These are phyloP conservation scores for Serpula lacrymans DNA, from an alignment of 768 basidiomycete genomes.

Conservation along the genomic window DNA sequence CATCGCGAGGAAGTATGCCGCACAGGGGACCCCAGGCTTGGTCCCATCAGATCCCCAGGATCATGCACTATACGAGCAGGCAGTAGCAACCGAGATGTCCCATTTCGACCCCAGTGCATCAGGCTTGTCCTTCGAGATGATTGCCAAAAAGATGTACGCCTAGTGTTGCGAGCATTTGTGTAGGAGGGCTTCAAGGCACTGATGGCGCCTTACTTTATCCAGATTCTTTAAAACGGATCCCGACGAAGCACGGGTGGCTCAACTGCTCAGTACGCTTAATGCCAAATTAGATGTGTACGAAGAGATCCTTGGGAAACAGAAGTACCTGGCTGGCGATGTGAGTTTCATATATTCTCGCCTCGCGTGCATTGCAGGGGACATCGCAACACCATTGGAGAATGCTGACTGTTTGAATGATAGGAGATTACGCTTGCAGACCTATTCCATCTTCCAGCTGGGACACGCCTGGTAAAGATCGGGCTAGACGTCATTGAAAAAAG, in stretches of 20 bases:
- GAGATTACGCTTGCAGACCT: constrained; percentile 47
- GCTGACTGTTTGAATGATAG: not conserved
- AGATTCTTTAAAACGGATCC: constrained; percentile 15
- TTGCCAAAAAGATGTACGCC: constrained; percentile 51
- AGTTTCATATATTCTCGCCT: constrained; percentile 15
- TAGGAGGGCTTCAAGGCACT: not conserved
- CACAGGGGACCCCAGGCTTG: constrained; percentile 42
- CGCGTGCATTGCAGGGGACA: not conserved
- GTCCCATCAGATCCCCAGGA: constrained; percentile 39
- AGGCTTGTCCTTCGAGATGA: constrained; percentile 41
- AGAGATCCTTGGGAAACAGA: constrained; percentile 46
- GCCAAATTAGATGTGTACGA: constrained; percentile 51
- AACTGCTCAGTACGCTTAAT: constrained; percentile 22
- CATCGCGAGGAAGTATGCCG: constrained; percentile 46
- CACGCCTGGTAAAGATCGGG: too few species aligned
- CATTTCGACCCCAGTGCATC: constrained; percentile 52
- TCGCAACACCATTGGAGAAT: not conserved
- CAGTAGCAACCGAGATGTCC: constrained; percentile 24
- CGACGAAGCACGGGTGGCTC: constrained; percentile 22
- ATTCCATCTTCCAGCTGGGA: constrained; percentile 41
- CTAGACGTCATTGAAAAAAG: constrained; percentile 18
- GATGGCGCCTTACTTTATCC: not conserved
- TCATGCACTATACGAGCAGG: constrained; percentile 42
- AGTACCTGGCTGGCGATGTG: constrained; percentile 57
- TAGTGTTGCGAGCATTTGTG: not conserved